phyloP scores from a whole-genome alignment of 805 yeast genomes.

The Saturnispora serradocipensis region DNA sequence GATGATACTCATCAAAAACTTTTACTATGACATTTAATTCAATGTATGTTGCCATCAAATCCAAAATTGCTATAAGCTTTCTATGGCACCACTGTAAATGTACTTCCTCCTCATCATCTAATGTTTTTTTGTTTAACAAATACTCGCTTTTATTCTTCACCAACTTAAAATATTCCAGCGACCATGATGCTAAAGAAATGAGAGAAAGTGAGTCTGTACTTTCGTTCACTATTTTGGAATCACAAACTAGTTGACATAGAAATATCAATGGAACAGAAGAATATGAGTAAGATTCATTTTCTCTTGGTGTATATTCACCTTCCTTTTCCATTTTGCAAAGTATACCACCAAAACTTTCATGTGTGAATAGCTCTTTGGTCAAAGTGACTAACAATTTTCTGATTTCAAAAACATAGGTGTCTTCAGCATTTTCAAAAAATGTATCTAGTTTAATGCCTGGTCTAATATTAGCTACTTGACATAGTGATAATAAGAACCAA shows the following conservation, averaged over 20 bases:
- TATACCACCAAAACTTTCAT: slow-evolving; percentile 8
- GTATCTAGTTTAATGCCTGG: slow-evolving; percentile 1
- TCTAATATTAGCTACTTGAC: neutral
- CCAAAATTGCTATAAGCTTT: slow-evolving; percentile 25
- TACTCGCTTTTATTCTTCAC: slow-evolving; percentile 11
- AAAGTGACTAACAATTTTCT: neutral
- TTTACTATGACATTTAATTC: slow-evolving; percentile 33
- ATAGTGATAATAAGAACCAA: slow-evolving; percentile 4
- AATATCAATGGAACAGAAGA: slow-evolving; percentile 3
- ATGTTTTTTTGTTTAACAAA: slow-evolving; percentile 1
- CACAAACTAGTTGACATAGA: slow-evolving; percentile 1
- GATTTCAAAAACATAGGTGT: neutral
- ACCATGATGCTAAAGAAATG: slow-evolving; percentile 32
- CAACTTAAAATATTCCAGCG: slow-evolving; percentile 24
- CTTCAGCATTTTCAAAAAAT: neutral
- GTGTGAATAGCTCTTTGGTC: neutral
- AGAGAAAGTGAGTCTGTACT: neutral
- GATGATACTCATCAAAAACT: slow-evolving; percentile 33
- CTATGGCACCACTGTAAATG: slow-evolving; percentile 13
- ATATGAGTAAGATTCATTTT: neutral
- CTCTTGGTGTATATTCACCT: neutral
- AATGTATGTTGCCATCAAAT: slow-evolving; percentile 34
- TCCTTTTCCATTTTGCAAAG: slow-evolving; percentile 4
- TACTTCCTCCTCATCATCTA: slow-evolving; percentile 1
- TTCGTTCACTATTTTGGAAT: neutral